Evolutionary conservation across 2,329 filamentous ascomycete genomes (phyloP).

Genomic region (Colletotrichum sublineola): DNA sequence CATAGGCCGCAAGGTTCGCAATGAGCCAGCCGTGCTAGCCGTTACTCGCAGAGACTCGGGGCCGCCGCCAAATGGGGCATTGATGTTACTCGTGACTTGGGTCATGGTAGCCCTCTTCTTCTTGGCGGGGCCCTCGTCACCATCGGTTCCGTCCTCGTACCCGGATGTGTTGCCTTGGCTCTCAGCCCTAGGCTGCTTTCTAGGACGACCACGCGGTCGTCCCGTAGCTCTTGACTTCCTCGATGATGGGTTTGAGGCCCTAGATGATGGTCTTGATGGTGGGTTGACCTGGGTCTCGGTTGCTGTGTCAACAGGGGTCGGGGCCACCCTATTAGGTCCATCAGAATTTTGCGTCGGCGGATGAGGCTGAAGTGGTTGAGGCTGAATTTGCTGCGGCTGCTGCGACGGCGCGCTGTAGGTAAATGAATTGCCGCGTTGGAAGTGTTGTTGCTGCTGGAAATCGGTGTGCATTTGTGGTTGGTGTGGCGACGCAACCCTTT

Average conservation of each 20-base stretch:
- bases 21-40: constrained; percentile 88
- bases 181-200: constrained; percentile 61
- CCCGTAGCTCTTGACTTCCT: constrained; percentile 63
- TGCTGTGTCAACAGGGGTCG: constrained; percentile 47
- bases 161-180: constrained; percentile 78
- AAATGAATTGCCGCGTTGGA: constrained; percentile 38
- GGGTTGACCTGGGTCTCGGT: constrained; percentile 53
- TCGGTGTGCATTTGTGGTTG: constrained; percentile 44
- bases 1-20: constrained; percentile 86
- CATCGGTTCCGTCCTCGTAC: constrained; percentile 76
- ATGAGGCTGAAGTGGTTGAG: constrained; percentile 41
- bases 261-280: constrained; percentile 71
- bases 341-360: constrained; percentile 42
- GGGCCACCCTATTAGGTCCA: constrained; percentile 54
- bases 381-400: constrained; percentile 21
- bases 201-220: constrained; percentile 67
- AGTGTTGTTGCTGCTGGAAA: constrained; percentile 22
- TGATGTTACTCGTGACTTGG: constrained; percentile 78
- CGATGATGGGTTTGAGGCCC: constrained; percentile 63
- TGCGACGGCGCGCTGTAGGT: constrained; percentile 14
- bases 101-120: constrained; percentile 87
- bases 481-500: constrained; percentile 54
- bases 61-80: constrained; percentile 77
- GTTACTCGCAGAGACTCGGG: constrained; percentile 89
- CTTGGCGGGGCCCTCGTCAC: constrained; percentile 66